Evolutionary conservation across 1,284 basidiomycete species (phyloP).

Genomic region (Anthracocystis panici-leucophaei): DNA sequence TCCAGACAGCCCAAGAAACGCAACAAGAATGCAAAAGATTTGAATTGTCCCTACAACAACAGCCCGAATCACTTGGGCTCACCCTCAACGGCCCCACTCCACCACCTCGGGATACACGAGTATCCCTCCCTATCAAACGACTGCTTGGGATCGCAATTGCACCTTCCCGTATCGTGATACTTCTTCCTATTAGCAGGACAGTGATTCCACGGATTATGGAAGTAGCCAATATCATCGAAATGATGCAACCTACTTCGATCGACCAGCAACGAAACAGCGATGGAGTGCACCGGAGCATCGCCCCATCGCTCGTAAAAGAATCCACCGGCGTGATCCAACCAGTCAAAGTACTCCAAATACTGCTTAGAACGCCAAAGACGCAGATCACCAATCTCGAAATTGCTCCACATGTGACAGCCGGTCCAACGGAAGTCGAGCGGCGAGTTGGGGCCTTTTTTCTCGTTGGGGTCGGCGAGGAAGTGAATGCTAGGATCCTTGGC

Average conservation of each 20-base stretch:
- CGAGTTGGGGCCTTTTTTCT: slow-evolving; percentile 63
- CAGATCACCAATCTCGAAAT: slow-evolving; percentile 77
- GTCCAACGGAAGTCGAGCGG: slow-evolving; percentile 73
- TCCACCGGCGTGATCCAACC: slow-evolving; percentile 83
- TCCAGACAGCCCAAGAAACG: neutral
- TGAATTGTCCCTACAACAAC: neutral
- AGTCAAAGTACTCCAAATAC: slow-evolving; percentile 82
- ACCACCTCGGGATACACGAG: slow-evolving; percentile 61
- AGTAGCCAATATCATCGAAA: slow-evolving; percentile 67
- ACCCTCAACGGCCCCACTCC: slow-evolving; percentile 56
- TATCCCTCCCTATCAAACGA: slow-evolving; percentile 60
- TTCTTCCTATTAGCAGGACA: slow-evolving; percentile 61
- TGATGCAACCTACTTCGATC: slow-evolving; percentile 47
- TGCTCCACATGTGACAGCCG: slow-evolving; percentile 80
- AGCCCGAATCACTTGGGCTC: slow-evolving; percentile 32
- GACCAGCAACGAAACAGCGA: slow-evolving; percentile 64
- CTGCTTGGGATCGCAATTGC: slow-evolving; percentile 64
- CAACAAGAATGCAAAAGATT: neutral
- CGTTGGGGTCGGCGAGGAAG: slow-evolving; percentile 81
- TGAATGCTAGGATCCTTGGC: slow-evolving; percentile 78
- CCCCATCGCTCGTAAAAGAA: slow-evolving; percentile 78
- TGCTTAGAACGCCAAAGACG: slow-evolving; percentile 83
- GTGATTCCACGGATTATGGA: slow-evolving; percentile 63
- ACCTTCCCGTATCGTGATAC: slow-evolving; percentile 63
- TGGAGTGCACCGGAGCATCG: slow-evolving; percentile 77